Base-by-base conservation (phyloP, 768 basidiomycete genomes). In the Cystofilobasidium macerans region DNA sequence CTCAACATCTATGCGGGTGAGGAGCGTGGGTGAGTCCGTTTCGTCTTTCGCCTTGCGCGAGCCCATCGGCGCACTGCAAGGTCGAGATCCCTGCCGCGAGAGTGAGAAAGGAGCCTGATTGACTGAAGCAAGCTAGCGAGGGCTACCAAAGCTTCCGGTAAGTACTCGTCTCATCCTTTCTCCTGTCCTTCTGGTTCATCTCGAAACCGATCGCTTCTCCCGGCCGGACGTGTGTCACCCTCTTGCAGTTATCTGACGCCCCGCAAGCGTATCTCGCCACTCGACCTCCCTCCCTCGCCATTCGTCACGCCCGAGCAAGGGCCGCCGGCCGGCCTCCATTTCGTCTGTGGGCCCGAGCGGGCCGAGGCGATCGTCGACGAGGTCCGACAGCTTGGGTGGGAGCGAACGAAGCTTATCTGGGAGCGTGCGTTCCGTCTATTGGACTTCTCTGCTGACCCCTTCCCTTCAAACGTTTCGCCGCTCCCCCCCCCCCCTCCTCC, bases 321-420 rank as follows among this genome's bases (percentile, higher is more conserved):
- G 4, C 72, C 76, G 40, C 78, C 89, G 18, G 71, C 75, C 22
- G 80, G 79, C 24, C 71, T 94, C 48, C 91, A 95, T 75, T 90
- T 90, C 71, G 84, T 91, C 26, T 93, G 89, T 73, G 89, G 89
- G 4, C 89, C 91, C 0, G 73, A 78, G 1, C 82, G 91, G 48
- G 88, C 88, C 5, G 74, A 78, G 18, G 77, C 78, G 6, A 86
- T 93, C 65, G 78, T 88, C 69, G 79, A 81, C 40, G 85, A 92
- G 73, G 80, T 86, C 16, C 72, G 78, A 4, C 73, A 78, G 58
- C 75, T 82, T 14, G 72, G 62, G n/a, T 67, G 70, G 26, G n/a
- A 63, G 1, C 43, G 78, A 1, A 36, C 40, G 20, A 48, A 60
- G 20, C 56, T 63, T 3, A 79, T 72, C 13, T 90, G 89, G 88